These are phyloP conservation scores for Aspergillus awamori DNA, from an alignment of 2,329 filamentous ascomycete genomes.

Conservation along the genomic window DNA sequence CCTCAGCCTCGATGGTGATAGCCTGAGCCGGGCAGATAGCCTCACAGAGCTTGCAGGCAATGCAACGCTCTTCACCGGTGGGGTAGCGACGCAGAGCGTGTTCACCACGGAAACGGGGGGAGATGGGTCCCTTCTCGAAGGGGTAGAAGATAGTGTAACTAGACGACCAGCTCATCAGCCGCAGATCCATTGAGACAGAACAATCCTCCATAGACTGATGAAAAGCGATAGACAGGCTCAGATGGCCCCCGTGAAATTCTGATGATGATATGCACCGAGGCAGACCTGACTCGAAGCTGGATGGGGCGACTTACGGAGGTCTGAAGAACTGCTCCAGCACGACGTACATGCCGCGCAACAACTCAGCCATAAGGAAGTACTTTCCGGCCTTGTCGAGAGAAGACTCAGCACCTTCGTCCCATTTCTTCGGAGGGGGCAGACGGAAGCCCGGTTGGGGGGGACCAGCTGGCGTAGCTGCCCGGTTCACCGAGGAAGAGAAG, in stretches of 20 bases:
- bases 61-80: slow-evolving; percentile 97
- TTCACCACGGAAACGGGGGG: slow-evolving; percentile 95
- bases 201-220: background rate
- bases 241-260: background rate
- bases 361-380: slow-evolving; percentile 94
- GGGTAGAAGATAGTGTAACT: slow-evolving; percentile 99
- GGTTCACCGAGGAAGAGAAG: slow-evolving; percentile 66
- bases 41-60: slow-evolving; percentile 99
- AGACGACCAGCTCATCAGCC: slow-evolving; percentile 12
- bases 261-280: background rate
- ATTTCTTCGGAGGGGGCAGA: slow-evolving; percentile 70
- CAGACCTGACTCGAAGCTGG: background rate
- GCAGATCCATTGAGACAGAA: background rate
- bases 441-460: slow-evolving; percentile 82
- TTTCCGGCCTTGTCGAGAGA: slow-evolving; percentile 82
- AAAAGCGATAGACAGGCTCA: background rate
- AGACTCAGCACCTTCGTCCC: slow-evolving; percentile 78
- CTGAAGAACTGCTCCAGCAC: slow-evolving; percentile 97
- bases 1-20: slow-evolving; percentile 98
- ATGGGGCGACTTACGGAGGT: slow-evolving; percentile 74
- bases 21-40: slow-evolving; percentile 97
- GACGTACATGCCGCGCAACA: slow-evolving; percentile 97
- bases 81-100: slow-evolving; percentile 96
- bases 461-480: slow-evolving; percentile 68
- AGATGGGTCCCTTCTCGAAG: slow-evolving; percentile 98